Evolutionary conservation across 139 green algal genomes (phyloP).

Genomic region (Haematococcus sp.): DNA sequence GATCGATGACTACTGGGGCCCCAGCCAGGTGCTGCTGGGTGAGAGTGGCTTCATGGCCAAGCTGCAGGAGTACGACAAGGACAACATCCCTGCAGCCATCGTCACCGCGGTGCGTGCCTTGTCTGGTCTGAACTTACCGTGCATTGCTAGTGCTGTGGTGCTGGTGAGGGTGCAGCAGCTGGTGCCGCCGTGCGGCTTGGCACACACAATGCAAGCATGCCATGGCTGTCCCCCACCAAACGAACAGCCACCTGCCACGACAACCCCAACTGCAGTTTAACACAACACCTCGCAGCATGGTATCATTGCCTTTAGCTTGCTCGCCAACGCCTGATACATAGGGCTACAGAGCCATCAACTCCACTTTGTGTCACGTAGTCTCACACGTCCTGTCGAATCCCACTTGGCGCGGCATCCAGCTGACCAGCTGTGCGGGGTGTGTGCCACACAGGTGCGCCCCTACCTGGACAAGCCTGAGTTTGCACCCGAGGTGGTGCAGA

Average conservation of each 20-base stretch:
- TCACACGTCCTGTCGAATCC: too few species aligned
- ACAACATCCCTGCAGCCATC: conserved; percentile 57
- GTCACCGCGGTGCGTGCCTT: conserved; percentile 38
- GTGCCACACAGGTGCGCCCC: too few species aligned
- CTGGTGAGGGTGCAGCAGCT: too few species aligned
- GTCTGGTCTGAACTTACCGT: neutral
- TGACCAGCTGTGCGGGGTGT: conserved; percentile 19
- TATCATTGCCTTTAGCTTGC: conserved; percentile 1
- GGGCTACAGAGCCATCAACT: too few species aligned
- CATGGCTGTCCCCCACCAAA: too few species aligned
- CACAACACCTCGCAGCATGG: neutral
- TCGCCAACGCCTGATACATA: neutral
- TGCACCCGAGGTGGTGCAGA: conserved; percentile 45
- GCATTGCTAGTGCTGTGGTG: neutral
- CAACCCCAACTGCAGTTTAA: too few species aligned
- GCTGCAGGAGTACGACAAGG: conserved; percentile 71
- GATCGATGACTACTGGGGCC: conserved; percentile 76
- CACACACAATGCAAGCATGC: too few species aligned
- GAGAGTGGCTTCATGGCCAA: conserved; percentile 56
- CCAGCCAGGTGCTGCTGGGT: conserved; percentile 37
- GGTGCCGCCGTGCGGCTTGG: too few species aligned
- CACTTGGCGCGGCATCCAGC: too few species aligned
- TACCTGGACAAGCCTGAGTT: conserved; percentile 61
- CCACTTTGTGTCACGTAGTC: too few species aligned
- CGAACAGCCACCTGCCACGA: too few species aligned